Conservation (phyloP, 768 basidiomycete species). For the Hericium erinaceus region DNA sequence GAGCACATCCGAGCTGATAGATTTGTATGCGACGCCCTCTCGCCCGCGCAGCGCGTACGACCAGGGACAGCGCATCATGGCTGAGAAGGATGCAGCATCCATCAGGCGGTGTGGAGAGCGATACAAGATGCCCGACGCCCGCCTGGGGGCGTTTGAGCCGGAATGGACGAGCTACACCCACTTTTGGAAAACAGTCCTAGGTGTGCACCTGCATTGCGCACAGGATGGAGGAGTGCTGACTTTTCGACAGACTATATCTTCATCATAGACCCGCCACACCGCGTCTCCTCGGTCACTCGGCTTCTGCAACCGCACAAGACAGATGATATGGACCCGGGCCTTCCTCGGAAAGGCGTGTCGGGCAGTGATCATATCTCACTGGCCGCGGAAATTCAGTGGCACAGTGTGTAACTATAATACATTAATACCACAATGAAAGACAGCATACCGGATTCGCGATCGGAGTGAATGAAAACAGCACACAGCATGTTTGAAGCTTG, state of each 20-base stretch:
- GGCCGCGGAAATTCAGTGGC: constrained; percentile 47
- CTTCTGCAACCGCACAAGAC: constrained; percentile 55
- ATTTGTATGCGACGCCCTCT: constrained; percentile 31
- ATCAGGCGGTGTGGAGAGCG: constrained; percentile 38
- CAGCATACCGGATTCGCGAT: too few relatives aligned
- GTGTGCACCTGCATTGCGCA: constrained; percentile 27
- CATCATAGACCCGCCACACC: constrained; percentile 39
- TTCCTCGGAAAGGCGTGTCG: constrained; percentile 73
- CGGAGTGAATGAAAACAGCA: too few relatives aligned
- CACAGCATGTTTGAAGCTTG: background rate
- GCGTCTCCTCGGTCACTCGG: constrained; percentile 31
- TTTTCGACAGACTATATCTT: constrained; percentile 77
- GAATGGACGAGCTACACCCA: constrained; percentile 86
- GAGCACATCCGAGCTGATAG: constrained; percentile 42
- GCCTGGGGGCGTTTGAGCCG: constrained; percentile 61
- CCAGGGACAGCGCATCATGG: constrained; percentile 28
- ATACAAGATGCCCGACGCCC: constrained; percentile 26
- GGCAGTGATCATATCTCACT: constrained; percentile 86
- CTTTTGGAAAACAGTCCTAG: constrained; percentile 76
- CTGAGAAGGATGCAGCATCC: constrained; percentile 22
- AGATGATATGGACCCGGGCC: constrained; percentile 53
- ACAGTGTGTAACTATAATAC: too few relatives aligned
- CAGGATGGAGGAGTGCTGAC: background rate
- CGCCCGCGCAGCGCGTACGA: constrained; percentile 64
- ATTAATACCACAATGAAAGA: background rate